Conservation (phyloP, 2,329 filamentous ascomycete genomes). For the Alternaria rosae region DNA sequence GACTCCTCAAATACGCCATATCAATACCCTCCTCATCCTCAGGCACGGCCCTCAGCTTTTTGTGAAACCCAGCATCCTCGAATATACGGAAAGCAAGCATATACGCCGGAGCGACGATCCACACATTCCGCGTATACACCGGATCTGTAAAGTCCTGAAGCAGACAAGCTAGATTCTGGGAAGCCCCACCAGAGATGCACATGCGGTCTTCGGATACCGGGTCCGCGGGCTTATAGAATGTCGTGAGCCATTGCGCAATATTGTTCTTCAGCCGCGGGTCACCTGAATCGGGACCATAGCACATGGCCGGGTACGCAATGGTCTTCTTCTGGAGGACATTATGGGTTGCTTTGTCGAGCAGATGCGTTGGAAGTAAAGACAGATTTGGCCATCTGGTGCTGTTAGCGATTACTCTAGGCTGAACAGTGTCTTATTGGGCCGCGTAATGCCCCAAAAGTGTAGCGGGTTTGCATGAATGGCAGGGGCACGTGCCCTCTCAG, state of each 20-base stretch:
- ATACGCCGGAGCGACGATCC: slow-evolving; percentile 84
- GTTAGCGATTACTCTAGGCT: slow-evolving; percentile 26
- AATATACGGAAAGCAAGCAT: slow-evolving; percentile 87
- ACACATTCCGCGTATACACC: slow-evolving; percentile 74
- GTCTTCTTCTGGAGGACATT: slow-evolving; percentile 67
- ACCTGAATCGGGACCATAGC: slow-evolving; percentile 82
- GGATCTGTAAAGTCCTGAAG: slow-evolving; percentile 84
- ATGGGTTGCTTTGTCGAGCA: slow-evolving; percentile 68
- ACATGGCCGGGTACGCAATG: slow-evolving; percentile 69
- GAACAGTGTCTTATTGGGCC: slow-evolving; percentile 17
- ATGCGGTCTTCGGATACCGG: slow-evolving; percentile 66
- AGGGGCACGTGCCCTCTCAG: slow-evolving; percentile 42
- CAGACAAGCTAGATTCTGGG: slow-evolving; percentile 79
- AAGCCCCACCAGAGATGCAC: slow-evolving; percentile 84
- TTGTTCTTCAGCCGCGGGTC: slow-evolving; percentile 62
- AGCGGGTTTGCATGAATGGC: slow-evolving; percentile 8
- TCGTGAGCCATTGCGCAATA: slow-evolving; percentile 73
- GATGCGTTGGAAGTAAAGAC: slow-evolving; percentile 69
- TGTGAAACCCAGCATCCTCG: slow-evolving; percentile 76
- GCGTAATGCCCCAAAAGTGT: slow-evolving; percentile 19
- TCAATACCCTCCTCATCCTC: slow-evolving; percentile 83
- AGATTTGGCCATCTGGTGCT: slow-evolving; percentile 69
- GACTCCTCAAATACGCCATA: slow-evolving; percentile 64
- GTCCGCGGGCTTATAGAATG: slow-evolving; percentile 62
- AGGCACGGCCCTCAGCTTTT: slow-evolving; percentile 71